Base-by-base conservation (phyloP, 805 yeast genomes). In the Teunomyces barrocoloradensis region DNA sequence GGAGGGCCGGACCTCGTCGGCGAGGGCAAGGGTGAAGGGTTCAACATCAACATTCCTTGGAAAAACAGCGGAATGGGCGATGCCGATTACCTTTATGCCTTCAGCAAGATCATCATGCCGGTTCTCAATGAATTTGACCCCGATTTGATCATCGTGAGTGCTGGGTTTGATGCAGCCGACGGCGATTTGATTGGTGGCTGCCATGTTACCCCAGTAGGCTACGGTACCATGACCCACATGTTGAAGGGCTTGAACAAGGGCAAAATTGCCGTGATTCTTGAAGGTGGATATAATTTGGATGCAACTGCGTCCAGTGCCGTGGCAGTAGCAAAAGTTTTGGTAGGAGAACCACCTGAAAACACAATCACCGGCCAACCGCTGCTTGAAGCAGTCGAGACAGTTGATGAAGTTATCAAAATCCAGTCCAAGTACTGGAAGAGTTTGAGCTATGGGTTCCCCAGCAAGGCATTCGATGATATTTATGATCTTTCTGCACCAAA, bases 121-220 rank as follows among this genome's bases (percentile, higher is more conserved):
- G 81, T 90, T 43, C 85, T 94, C 46, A 69, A 82, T 48, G 99
- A 94, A 64, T 94, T 85, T 59, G 84, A 84, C 59, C 97, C 99
- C 0, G 99, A 94, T 68, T 75, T 94, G 53, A 92, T 91, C 4
- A 89, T 94, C 30, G 84, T 94, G 28, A 88, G 96, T 15, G 84
- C 98, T 0, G 99, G 99, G 0, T 94, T 94, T 58, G 99, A 94
- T 69, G 99, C 99, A 17, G 99, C 99, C 1, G 96, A 89, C 59
- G 98, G 98, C 50, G 99, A 94, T 66, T 85, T 89, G 49, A 88
- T 94, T 53, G 99, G 99, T 9, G 96, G 92, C 41, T 94, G 97
- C 65, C 95, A 89, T 63, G 96, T 94, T 1, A 79, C 96, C 0
- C 99, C 99, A 1, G 86, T 90, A 33, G 96, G 97, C 11, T 94